Conservation (phyloP, 768 basidiomycete species). For the Tylopilus intermedius region DNA sequence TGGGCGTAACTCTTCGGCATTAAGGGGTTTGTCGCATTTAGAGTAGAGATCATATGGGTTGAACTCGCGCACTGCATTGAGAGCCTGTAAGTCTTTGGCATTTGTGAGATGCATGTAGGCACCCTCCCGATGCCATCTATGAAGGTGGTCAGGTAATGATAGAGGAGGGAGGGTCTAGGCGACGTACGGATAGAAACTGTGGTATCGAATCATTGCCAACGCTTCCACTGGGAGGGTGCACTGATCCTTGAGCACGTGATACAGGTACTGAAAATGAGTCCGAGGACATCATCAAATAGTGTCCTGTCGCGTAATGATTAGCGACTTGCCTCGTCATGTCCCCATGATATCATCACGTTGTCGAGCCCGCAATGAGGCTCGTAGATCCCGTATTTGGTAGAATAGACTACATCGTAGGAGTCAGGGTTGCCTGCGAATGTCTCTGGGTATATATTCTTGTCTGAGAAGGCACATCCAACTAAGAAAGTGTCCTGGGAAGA, state of each 20-base stretch:
- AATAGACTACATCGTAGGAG: constrained; percentile 56
- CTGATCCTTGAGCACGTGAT: constrained; percentile 79
- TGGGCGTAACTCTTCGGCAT: constrained; percentile 60
- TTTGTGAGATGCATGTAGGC: constrained; percentile 79
- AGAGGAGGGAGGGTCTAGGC: neutral
- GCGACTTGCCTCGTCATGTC: constrained; percentile 75
- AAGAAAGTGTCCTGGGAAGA: constrained; percentile 60
- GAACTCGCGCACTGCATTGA: constrained; percentile 78
- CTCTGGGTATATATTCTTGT: constrained; percentile 76
- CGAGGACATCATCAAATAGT: constrained; percentile 6
- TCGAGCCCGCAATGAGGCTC: constrained; percentile 75
- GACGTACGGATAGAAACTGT: constrained; percentile 83
- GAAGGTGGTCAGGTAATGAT: constrained; percentile 2
- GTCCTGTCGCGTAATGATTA: constrained; percentile 3
- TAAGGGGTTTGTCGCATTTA: constrained; percentile 71
- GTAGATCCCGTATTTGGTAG: constrained; percentile 72
- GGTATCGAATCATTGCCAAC: constrained; percentile 89
- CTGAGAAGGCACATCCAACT: constrained; percentile 82
- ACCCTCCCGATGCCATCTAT: constrained; percentile 80
- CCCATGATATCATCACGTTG: constrained; percentile 86
- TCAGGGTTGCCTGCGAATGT: constrained; percentile 77
- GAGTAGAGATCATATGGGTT: constrained; percentile 95
- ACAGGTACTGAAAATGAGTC: constrained; percentile 57
- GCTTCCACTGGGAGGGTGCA: constrained; percentile 75
- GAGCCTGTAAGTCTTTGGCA: constrained; percentile 58